Conservation (phyloP, 768 basidiomycete species). For the Agrocybe chaxingu region DNA sequence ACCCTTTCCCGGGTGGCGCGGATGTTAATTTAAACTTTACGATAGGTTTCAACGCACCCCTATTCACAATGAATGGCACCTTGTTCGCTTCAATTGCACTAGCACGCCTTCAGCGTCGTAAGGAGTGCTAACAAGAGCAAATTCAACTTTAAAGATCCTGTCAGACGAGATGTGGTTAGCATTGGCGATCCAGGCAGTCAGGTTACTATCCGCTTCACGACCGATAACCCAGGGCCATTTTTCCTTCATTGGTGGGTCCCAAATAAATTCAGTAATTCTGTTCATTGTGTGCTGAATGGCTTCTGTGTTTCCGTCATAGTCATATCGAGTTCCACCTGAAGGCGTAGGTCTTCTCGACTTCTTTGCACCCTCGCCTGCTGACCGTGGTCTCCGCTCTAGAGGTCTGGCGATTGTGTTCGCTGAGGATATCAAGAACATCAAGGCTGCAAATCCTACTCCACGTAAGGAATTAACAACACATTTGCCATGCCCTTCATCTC, state of each 20-base stretch:
- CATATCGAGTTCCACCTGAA: slow-evolving; percentile 48
- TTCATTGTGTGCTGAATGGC: not conserved
- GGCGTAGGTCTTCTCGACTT: slow-evolving; percentile 18
- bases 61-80: slow-evolving; percentile 29
- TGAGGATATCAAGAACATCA: slow-evolving; percentile 19
- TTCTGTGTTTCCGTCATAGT: slow-evolving; percentile 9
- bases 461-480: slow-evolving; percentile 18
- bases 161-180: slow-evolving; percentile 35
- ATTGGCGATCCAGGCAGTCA: slow-evolving; percentile 27
- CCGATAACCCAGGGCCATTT: slow-evolving; percentile 65
- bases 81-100: slow-evolving; percentile 28
- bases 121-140: slow-evolving; percentile 32
- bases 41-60: slow-evolving; percentile 6
- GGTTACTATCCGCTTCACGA: slow-evolving; percentile 53
- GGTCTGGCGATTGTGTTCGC: slow-evolving; percentile 35
- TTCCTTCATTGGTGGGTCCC: slow-evolving; percentile 27
- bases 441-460: slow-evolving; percentile 8
- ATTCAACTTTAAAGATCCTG: slow-evolving; percentile 49
- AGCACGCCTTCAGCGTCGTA: slow-evolving; percentile 37
- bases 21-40: slow-evolving; percentile 18
- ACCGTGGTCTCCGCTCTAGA: slow-evolving; percentile 4
- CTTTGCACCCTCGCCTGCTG: not conserved
- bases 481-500: not conserved
- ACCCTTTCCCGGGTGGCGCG: slow-evolving; percentile 14
- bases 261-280: not conserved